phyloP scores from a whole-genome alignment of 2,329 filamentous ascomycete species.

The Emmonsia crescens region DNA sequence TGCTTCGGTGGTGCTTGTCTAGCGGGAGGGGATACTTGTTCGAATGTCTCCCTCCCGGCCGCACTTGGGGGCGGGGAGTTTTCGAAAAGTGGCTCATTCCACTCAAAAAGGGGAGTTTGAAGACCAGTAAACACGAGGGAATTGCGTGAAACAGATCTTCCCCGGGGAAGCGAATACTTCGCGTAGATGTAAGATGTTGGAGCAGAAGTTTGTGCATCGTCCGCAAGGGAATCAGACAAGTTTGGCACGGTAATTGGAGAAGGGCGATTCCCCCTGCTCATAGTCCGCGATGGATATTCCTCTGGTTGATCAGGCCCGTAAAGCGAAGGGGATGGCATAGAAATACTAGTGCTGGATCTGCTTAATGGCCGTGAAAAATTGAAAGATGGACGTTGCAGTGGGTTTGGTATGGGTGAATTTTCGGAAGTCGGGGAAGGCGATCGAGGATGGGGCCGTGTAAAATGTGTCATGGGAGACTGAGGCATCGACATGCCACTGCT shows the following conservation, averaged over 20 bases:
- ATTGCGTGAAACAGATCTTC: slow-evolving; percentile 63
- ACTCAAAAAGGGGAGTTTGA: slow-evolving; percentile 48
- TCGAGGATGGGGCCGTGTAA: slow-evolving; percentile 52
- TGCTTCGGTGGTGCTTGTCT: slow-evolving; percentile 23
- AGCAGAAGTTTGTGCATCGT: slow-evolving; percentile 26
- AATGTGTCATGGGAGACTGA: slow-evolving; percentile 55
- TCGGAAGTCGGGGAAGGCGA: slow-evolving; percentile 83
- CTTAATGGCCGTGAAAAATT: slow-evolving; percentile 93
- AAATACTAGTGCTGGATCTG: slow-evolving; percentile 34
- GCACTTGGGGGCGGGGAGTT: slow-evolving; percentile 25
- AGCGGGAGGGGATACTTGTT: slow-evolving; percentile 19
- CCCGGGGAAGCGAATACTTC: slow-evolving; percentile 72
- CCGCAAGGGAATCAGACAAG: slow-evolving; percentile 7
- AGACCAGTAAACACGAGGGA: slow-evolving; percentile 50
- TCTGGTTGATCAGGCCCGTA: slow-evolving; percentile 38
- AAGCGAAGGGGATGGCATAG: slow-evolving; percentile 21
- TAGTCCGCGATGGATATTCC: slow-evolving; percentile 19
- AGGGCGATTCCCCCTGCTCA: slow-evolving; percentile 17
- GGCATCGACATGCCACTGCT: slow-evolving; percentile 53
- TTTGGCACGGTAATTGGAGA: slow-evolving; percentile 25
- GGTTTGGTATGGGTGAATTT: slow-evolving; percentile 50
- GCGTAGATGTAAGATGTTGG: slow-evolving; percentile 75
- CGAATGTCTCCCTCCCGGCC: slow-evolving; percentile 15
- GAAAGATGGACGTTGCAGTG: slow-evolving; percentile 62
- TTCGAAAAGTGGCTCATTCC: slow-evolving; percentile 48